These are phyloP conservation scores for Hyphopichia pseudoburtonii DNA, from an alignment of 1,139 yeast genomes.

Conservation along the genomic window DNA sequence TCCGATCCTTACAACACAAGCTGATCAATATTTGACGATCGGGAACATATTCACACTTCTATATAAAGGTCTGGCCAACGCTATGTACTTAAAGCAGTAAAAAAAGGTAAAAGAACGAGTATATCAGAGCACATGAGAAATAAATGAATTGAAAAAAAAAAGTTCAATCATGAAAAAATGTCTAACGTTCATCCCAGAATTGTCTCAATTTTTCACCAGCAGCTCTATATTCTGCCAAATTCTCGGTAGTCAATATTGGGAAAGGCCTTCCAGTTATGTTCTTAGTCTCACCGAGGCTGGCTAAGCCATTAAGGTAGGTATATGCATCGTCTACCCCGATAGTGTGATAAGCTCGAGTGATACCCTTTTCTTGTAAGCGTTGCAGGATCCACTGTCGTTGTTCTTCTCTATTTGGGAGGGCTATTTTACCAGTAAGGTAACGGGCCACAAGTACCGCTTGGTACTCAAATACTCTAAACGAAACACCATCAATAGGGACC, in stretches of 20 bases:
- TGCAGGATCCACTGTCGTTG: slow-evolving; percentile 33
- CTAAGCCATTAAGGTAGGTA: slow-evolving; percentile 22
- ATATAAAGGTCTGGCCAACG: too few species aligned
- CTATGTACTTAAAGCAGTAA: too few species aligned
- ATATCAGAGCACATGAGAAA: too few species aligned
- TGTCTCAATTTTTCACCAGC: slow-evolving; percentile 20
- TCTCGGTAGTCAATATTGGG: slow-evolving; percentile 29
- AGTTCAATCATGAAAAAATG: too few species aligned
- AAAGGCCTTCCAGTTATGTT: slow-evolving; percentile 31
- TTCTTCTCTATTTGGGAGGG: slow-evolving; percentile 25
- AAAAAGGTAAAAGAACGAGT: too few species aligned
- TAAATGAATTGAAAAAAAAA: too few species aligned
- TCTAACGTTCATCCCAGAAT: slow-evolving; percentile 19
- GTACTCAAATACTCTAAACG: slow-evolving; percentile 41
- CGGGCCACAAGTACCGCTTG: slow-evolving; percentile 39
- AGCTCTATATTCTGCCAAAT: slow-evolving; percentile 18
- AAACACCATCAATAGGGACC: slow-evolving; percentile 41
- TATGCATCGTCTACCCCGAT: slow-evolving; percentile 28
- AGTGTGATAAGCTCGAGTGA: slow-evolving; percentile 43
- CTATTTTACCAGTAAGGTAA: slow-evolving; percentile 31
- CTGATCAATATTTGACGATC: too few species aligned
- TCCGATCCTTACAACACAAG: too few species aligned
- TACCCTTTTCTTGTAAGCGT: slow-evolving; percentile 25
- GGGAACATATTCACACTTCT: too few species aligned
- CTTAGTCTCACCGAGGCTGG: slow-evolving; percentile 28